A percentile compares a stretch with the other conserved stretches of the same genome.
These are phyloP conservation scores for Exserohilum rostratum DNA, from an alignment of 2,329 filamentous ascomycete genomes.

Conservation along the genomic window DNA sequence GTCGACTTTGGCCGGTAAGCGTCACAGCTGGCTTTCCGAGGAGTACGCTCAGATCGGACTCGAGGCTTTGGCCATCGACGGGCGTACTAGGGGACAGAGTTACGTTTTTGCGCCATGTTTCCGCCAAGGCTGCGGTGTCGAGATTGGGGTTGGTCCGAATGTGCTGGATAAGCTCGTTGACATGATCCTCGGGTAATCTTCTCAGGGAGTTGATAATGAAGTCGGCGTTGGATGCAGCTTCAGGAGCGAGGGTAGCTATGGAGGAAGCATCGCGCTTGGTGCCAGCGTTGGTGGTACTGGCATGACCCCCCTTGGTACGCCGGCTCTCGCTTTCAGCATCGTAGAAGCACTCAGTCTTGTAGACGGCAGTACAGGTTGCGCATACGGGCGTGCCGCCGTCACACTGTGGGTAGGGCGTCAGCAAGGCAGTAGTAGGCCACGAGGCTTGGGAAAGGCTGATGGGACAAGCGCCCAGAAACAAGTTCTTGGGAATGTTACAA, in stretches of 20 bases:
- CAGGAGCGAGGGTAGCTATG: slow-evolving; percentile 15
- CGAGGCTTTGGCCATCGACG: slow-evolving; percentile 36
- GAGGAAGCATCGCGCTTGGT: slow-evolving; percentile 40
- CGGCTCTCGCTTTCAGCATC: slow-evolving; percentile 57
- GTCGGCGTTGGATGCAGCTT: slow-evolving; percentile 27
- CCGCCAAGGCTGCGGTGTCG: slow-evolving; percentile 49
- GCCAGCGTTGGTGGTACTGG: slow-evolving; percentile 20
- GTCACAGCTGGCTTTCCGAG: slow-evolving; percentile 47
- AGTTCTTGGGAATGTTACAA: not conserved
- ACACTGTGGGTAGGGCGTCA: slow-evolving; percentile 49
- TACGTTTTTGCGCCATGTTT: slow-evolving; percentile 49
- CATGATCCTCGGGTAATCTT: slow-evolving; percentile 53
- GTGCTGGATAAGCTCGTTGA: slow-evolving; percentile 51
- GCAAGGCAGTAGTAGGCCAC: slow-evolving; percentile 7
- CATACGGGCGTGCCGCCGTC: slow-evolving; percentile 57
- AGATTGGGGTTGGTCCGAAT: slow-evolving; percentile 51
- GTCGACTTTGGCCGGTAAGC: slow-evolving; percentile 41
- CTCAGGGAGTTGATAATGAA: slow-evolving; percentile 54
- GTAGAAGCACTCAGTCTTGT: slow-evolving; percentile 58
- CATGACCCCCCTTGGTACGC: slow-evolving; percentile 48
- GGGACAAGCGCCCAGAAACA: slow-evolving; percentile 1
- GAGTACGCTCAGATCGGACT: slow-evolving; percentile 45
- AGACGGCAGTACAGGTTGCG: slow-evolving; percentile 59
- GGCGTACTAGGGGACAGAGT: slow-evolving; percentile 39
- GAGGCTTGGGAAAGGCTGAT: not conserved